These are phyloP conservation scores for Phaeosphaeriaceae sp. DNA, from an alignment of 2,329 filamentous ascomycete species.

Conservation along the genomic window DNA sequence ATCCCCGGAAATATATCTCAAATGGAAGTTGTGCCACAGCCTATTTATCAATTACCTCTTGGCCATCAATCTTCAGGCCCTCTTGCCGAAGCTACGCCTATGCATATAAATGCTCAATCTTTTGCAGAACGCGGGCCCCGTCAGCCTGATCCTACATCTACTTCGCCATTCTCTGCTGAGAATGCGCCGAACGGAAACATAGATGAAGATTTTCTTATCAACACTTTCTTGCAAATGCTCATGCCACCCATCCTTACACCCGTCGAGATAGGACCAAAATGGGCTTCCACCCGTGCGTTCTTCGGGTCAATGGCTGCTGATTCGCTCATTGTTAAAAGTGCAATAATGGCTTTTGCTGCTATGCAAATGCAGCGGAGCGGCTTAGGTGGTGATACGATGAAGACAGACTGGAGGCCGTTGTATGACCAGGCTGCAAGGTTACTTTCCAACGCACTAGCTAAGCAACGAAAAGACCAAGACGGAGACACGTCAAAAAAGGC, in stretches of 20 bases:
- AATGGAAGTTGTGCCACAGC: conserved; percentile 25
- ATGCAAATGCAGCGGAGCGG: conserved; percentile 48
- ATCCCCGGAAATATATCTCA: conserved; percentile 12
- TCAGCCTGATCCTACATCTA: conserved; percentile 28
- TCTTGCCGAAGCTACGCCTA: conserved; percentile 11
- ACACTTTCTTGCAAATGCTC: conserved; percentile 57
- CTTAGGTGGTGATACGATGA: conserved; percentile 38
- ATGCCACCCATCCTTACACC: conserved; percentile 62
- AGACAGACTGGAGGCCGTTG: conserved; percentile 40
- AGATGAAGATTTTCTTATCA: conserved; percentile 52
- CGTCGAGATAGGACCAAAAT: conserved; percentile 59
- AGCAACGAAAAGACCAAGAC: conserved; percentile 17
- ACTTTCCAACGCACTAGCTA: conserved; percentile 26
- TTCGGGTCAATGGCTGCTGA: conserved; percentile 57
- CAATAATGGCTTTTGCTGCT: conserved; percentile 61
- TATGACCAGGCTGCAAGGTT: conserved; percentile 40
- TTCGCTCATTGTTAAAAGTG: conserved; percentile 56
- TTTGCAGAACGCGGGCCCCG: conserved; percentile 20
- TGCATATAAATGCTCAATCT: conserved; percentile 19
- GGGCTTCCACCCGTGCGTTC: conserved; percentile 57
- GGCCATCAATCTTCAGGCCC: conserved; percentile 23
- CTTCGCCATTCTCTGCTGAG: conserved; percentile 40
- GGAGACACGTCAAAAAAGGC: conserved; percentile 16
- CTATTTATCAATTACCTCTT: conserved; percentile 26
- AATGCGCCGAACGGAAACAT: conserved; percentile 19